Evolutionary conservation across 148 eudicot species (phyloP), one percentile per base, ranked within the genome.

Genomic region (Vaccinium macrocarpon): DNA sequence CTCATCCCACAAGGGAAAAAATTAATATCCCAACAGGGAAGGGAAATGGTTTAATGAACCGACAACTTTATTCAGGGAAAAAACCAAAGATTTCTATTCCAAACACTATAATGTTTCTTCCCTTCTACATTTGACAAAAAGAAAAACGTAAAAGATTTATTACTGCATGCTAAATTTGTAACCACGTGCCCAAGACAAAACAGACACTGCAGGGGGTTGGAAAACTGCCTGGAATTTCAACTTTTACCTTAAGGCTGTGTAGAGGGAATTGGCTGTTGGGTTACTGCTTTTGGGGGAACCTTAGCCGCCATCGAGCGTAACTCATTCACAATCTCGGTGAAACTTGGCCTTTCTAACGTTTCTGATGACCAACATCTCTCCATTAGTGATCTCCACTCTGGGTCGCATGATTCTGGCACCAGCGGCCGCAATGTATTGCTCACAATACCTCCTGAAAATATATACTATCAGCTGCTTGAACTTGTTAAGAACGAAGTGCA

Each of bases 331-430:
- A 95, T 90, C 86, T 93, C 96, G 0, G 97, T 93, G 88, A 96
- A 96, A 82, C 83, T 90, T 0, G 95, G 99, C 86, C 99, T 92
- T 75, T 93, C 96, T 2, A 90, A 80, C 84, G 98, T 93, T 88
- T 96, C 98, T 0, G 99, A 87, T 8, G 96, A 90, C 99, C 99
- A 96, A 83, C 98, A 96, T 86, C 93, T 92, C 90, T 94, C 97
- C 99, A 95, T 96, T 49, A 96, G 80, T 23, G 89, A 86, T 89
- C 87, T 93, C 99, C 99, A 96, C 13, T 91, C 94, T 0, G 93
- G 90, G 76, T 95, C 97, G 80, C 99, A 96, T 1, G 86, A 78
- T 53, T 91, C 98, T 4, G 98, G 98, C 78, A 96, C 92, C 8
- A 81, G 86, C 13, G 99, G 99, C 66, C 99, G 89, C 90, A 96